A percentile compares a stretch with the other conserved stretches of the same genome.
phyloP scores from a whole-genome alignment of 257 asterid species.

The Verbena officinalis region DNA sequence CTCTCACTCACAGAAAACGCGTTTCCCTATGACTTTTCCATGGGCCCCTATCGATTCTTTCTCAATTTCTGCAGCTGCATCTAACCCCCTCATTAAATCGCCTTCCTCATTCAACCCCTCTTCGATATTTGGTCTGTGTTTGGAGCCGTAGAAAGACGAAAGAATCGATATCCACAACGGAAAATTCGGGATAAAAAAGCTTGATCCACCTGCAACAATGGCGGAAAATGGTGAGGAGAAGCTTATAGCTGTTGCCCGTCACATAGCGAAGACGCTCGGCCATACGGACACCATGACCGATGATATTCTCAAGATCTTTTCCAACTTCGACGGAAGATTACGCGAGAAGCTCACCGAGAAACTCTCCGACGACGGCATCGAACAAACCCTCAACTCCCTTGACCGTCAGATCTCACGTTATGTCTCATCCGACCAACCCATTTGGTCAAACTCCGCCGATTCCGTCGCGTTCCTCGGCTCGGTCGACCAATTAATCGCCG shows the following conservation, averaged over 20 bases:
- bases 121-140: slow-evolving; percentile 18
- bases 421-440: slow-evolving; percentile 53
- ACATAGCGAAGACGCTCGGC: slow-evolving; percentile 94
- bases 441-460: slow-evolving; percentile 69
- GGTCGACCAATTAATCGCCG: slow-evolving; percentile 61
- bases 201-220: slow-evolving; percentile 43
- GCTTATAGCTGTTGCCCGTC: slow-evolving; percentile 92
- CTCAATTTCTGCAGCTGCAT: slow-evolving; percentile 33
- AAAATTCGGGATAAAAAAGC: slow-evolving; percentile 12
- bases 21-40: slow-evolving; percentile 40
- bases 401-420: slow-evolving; percentile 79
- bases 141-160: slow-evolving; percentile 13
- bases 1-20: slow-evolving; percentile 43
- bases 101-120: slow-evolving; percentile 25
- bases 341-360: slow-evolving; percentile 78
- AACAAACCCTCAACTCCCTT: slow-evolving; percentile 63
- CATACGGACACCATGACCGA: slow-evolving; percentile 89
- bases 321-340: slow-evolving; percentile 85
- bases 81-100: slow-evolving; percentile 11
- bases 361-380: slow-evolving; percentile 66
- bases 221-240: slow-evolving; percentile 97
- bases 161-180: slow-evolving; percentile 1
- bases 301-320: slow-evolving; percentile 86
- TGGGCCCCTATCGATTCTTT: slow-evolving; percentile 34
- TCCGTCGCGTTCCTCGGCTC: slow-evolving; percentile 60